phyloP scores from a whole-genome alignment of 75 land plant species.

The Pinus albicaulis region DNA sequence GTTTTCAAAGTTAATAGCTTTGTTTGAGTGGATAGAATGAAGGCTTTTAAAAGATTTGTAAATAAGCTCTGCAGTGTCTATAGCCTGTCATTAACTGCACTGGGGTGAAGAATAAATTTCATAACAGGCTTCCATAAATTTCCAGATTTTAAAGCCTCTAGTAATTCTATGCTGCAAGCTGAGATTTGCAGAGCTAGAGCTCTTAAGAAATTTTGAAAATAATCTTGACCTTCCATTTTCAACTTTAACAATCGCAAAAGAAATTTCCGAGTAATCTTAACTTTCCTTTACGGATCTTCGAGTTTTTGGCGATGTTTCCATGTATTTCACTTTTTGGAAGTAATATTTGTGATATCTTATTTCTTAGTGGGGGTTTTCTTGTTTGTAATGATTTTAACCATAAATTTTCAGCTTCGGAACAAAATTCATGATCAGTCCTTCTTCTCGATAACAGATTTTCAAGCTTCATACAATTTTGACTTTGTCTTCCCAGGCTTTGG shows the following conservation, averaged over 20 bases:
- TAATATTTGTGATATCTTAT: background rate
- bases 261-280: background rate
- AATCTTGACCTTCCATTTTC: too few species aligned
- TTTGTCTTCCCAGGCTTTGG: conserved; percentile 46
- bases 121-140: background rate
- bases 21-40: background rate
- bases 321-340: background rate
- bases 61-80: background rate
- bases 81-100: background rate
- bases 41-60: background rate
- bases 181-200: background rate
- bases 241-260: too few species aligned
- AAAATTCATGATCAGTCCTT: conserved; percentile 38
- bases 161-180: background rate
- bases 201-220: background rate
- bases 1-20: background rate
- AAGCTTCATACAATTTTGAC: conserved; percentile 8
- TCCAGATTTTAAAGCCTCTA: background rate
- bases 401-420: conserved; percentile 21
- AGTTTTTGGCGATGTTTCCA: background rate
- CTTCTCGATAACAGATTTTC: conserved; percentile 73
- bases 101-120: background rate
- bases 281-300: background rate
- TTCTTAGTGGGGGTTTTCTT: background rate
- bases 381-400: background rate